These are phyloP conservation scores for Echites panduratus DNA, from an alignment of 257 asterid species.

Conservation along the genomic window DNA sequence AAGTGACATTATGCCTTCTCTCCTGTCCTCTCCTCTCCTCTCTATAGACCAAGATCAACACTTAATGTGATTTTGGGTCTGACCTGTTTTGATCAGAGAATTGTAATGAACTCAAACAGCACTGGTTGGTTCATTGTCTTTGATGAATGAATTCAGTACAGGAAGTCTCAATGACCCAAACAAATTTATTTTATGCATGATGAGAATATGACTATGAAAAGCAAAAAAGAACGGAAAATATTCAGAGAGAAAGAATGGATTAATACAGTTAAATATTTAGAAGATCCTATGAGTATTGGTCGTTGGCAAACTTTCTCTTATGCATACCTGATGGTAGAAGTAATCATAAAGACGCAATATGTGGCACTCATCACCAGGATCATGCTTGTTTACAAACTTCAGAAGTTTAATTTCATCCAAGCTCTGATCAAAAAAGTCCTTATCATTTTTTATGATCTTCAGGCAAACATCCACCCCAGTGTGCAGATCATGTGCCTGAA, in stretches of 20 bases:
- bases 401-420: constrained; percentile 89
- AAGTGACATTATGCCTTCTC: too few species aligned
- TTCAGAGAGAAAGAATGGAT: neutral
- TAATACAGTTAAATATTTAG: neutral
- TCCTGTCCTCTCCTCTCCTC: neutral
- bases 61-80: neutral
- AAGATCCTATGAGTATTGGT: neutral
- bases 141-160: neutral
- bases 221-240: neutral
- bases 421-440: constrained; percentile 90
- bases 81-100: neutral
- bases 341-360: constrained; percentile 82
- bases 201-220: neutral
- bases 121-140: neutral
- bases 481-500: constrained; percentile 74
- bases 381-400: constrained; percentile 78
- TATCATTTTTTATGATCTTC: constrained; percentile 86
- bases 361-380: constrained; percentile 74
- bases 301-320: neutral
- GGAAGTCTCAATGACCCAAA: neutral
- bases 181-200: neutral
- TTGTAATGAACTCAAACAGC: neutral
- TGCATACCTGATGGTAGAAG: constrained; percentile 78
- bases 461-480: constrained; percentile 77
- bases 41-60: neutral